phyloP scores from a whole-genome alignment of 148 eudicot genomes.

The Vaccinium vitisidaea region DNA sequence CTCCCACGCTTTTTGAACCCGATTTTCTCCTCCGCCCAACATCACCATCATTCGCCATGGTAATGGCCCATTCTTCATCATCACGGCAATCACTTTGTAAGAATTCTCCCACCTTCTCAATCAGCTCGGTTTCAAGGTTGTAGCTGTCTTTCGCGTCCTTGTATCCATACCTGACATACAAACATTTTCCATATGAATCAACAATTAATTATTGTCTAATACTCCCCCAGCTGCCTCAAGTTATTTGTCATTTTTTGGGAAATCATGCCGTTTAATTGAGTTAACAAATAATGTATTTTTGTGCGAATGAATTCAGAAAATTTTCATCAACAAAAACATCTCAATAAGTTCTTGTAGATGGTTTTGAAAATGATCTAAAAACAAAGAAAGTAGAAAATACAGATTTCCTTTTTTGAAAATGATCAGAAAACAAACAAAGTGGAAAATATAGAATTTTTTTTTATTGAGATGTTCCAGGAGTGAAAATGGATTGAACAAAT shows the following conservation, averaged over 20 bases:
- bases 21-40: constrained; percentile 19
- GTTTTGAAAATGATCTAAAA: neutral
- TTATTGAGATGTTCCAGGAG: neutral
- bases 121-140: constrained; percentile 38
- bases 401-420: too few species aligned
- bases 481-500: neutral
- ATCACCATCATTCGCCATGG: neutral
- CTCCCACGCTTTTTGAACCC: constrained; percentile 16
- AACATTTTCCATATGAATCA: neutral
- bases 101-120: constrained; percentile 30
- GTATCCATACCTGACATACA: constrained; percentile 42
- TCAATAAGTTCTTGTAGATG: neutral
- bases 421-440: too few species aligned
- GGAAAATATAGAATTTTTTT: neutral
- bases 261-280: neutral
- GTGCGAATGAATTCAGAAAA: neutral
- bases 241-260: neutral
- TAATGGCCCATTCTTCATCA: constrained; percentile 10
- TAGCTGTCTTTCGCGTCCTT: constrained; percentile 36
- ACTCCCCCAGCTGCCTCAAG: neutral
- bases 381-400: neutral
- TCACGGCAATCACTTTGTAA: constrained; percentile 12
- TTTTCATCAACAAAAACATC: neutral
- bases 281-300: too few species aligned
- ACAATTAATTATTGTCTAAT: neutral